Base-by-base conservation (phyloP, 2,329 filamentous ascomycete genomes). In the Cercospora nicotianae region DNA sequence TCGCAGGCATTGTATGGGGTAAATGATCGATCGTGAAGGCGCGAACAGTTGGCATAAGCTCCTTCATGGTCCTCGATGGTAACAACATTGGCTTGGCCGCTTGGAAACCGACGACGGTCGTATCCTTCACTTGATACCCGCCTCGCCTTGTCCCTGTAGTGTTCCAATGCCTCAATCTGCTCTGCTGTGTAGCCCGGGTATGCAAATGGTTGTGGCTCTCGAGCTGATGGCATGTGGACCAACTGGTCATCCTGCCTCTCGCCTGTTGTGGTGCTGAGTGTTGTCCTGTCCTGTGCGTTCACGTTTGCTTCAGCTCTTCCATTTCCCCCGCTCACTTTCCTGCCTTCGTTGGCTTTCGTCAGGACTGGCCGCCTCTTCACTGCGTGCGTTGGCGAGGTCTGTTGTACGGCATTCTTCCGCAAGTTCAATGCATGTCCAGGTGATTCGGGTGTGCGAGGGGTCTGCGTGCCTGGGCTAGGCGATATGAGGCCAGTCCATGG, bases 151-250 rank as follows among this genome's bases (percentile, higher is more conserved):
- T 64, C 67, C 60, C 63, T 70, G 64, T 77, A 76, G 62, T 77
- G 73, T 69, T 78, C 73, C 8, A 75, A 72, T 5, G 76, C 76
- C 60, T 72, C 67, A 57, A 78, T 76, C 63, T 78, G 73, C 58
- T 72, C 71, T 13, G 72, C 60, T n/a, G 72, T 71, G 30, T 73
- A 72, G 3, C 75, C 77, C 26, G 73, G 75, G 60, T 76, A 75
- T 6, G 63, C 59, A 57, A 75, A 78, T 18, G 77, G 77, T 60
- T 78, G 77, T 39, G 76, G 77, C 58, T 79, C 75, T 16, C 67
- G 69, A 30, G 77, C 77, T 5, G 76, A 76, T n/a, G 77, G 77
- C 77, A 78, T 79, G 55, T 74, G 70, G 8, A 78, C 67, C 62
- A 78, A 76, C 13, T 70, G 69, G 60, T 78, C 76, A 18, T 74